phyloP scores from a whole-genome alignment of 2,329 filamentous ascomycete species.

The Bipolaris sorokiniana region DNA sequence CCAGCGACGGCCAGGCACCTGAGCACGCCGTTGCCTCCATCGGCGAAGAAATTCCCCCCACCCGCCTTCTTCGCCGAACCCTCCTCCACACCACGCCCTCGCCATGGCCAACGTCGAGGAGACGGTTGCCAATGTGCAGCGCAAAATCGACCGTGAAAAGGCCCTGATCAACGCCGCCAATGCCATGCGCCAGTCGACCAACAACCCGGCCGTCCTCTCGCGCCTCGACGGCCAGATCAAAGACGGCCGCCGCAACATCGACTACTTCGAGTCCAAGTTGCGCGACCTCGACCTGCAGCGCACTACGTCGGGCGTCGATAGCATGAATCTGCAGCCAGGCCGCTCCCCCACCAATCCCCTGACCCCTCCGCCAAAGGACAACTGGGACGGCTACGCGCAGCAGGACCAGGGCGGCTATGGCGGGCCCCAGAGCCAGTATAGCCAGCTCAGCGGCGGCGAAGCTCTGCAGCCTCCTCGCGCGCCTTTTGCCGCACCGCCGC shows the following conservation, averaged over 20 bases:
- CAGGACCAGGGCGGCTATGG: slow-evolving; percentile 70
- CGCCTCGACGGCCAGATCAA: slow-evolving; percentile 92
- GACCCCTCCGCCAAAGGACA: slow-evolving; percentile 76
- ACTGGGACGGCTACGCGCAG: slow-evolving; percentile 57
- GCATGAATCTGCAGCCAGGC: slow-evolving; percentile 67
- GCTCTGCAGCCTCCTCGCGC: slow-evolving; percentile 82
- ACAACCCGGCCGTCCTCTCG: slow-evolving; percentile 89
- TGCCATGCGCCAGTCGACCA: slow-evolving; percentile 93
- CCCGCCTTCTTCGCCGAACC: slow-evolving; percentile 31
- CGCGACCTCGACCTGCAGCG: slow-evolving; percentile 84
- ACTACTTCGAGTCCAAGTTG: slow-evolving; percentile 94
- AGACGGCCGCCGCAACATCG: slow-evolving; percentile 89
- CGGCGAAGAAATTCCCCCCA: slow-evolving; percentile 33
- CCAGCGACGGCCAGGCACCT: slow-evolving; percentile 36
- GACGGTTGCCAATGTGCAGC: slow-evolving; percentile 79
- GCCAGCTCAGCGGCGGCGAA: slow-evolving; percentile 67
- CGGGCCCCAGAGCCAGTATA: slow-evolving; percentile 55
- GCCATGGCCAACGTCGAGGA: slow-evolving; percentile 66
- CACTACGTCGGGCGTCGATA: slow-evolving; percentile 70
- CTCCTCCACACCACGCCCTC: slow-evolving; percentile 13
- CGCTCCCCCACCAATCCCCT: slow-evolving; percentile 47
- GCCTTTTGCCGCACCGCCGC: slow-evolving; percentile 76
- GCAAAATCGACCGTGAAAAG: slow-evolving; percentile 98
- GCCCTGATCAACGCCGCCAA: slow-evolving; percentile 92
- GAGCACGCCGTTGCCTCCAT: slow-evolving; percentile 30